Conservation (phyloP, 148 eudicot species). For the Chenopodium suecicum region DNA sequence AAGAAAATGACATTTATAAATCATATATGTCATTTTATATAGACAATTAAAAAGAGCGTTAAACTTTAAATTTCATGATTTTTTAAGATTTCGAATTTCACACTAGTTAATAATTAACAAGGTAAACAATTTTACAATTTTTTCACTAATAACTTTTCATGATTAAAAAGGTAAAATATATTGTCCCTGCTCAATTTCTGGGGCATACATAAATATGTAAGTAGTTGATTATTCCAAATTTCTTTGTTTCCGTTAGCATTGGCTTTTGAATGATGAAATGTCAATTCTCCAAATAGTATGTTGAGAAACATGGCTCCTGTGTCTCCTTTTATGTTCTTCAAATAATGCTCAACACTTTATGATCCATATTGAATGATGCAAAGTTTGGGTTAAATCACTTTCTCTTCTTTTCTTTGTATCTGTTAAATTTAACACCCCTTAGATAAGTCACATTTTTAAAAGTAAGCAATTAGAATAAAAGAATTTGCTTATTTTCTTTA, state of each 20-base stretch:
- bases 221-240: background rate
- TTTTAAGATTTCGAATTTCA: too few species aligned
- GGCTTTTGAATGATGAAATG: slow-evolving; percentile 11
- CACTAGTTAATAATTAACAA: too few species aligned
- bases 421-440: too few species aligned
- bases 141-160: slow-evolving; percentile 18
- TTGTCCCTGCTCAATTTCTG: too few species aligned
- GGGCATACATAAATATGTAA: too few species aligned
- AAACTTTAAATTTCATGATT: too few species aligned
- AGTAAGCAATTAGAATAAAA: too few species aligned
- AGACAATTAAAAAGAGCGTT: too few species aligned
- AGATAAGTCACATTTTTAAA: background rate
- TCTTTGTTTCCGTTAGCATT: slow-evolving; percentile 3
- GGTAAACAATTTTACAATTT: too few species aligned
- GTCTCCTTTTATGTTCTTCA: background rate
- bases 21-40: too few species aligned
- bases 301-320: background rate
- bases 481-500: too few species aligned
- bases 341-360: background rate
- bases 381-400: background rate
- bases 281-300: slow-evolving; percentile 2
- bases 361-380: background rate
- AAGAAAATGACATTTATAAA: too few species aligned
- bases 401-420: background rate
- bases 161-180: background rate